Base-by-base conservation (phyloP, 164 flowering plant genomes). In the Vitis cinerea region DNA sequence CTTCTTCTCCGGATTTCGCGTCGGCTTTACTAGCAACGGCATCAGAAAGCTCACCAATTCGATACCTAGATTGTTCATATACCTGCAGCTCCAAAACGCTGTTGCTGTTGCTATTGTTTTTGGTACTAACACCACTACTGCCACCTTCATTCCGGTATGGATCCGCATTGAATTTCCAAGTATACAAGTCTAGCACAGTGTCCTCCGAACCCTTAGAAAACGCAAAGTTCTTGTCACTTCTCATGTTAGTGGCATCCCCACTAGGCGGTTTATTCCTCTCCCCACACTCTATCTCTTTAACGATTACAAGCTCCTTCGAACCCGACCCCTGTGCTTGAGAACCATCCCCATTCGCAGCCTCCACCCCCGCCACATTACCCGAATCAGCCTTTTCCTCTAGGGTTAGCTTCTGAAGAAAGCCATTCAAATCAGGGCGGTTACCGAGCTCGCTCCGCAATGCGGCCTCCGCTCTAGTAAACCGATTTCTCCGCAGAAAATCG, bases 381-480 rank as follows among this genome's bases (percentile, higher is more conserved):
- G 67, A 70, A 19, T 72, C 84, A 37, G 44, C 44, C 50, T 65
- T 75, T 31, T 84, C 86, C 13, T 83, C 85, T 4, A 77, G 71
- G 2, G 70, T 55, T 56, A 83, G 78, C 53, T 80, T 87, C 65
- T 80, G 82, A 60, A 82, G 76, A 54, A 81, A 74, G 51, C 86
- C 88, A 84, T 85, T 84, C 65, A 87, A 77, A 72, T 87, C 90
- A 48, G 84, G 79, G 10, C 83, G 86, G 55, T 72, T 79, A 75
- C 71, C 66, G 11, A 94, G 84, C 82, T 94, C 98, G 55, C 88
- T 84, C 7, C 87, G 89, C 72, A 94, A 75, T 58, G 98, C 98
- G 67, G 94, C 92, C 82, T 94, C 98, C 1, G 97, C 94, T 67
- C 83, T 77, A 1, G 87, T 76, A 69, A 92, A 94, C 31, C 72